A percentile compares a stretch with the other conserved stretches of the same genome.
Evolutionary conservation across 2,329 filamentous ascomycete genomes (phyloP).

Genomic region (Gaeumannomyces sp.): DNA sequence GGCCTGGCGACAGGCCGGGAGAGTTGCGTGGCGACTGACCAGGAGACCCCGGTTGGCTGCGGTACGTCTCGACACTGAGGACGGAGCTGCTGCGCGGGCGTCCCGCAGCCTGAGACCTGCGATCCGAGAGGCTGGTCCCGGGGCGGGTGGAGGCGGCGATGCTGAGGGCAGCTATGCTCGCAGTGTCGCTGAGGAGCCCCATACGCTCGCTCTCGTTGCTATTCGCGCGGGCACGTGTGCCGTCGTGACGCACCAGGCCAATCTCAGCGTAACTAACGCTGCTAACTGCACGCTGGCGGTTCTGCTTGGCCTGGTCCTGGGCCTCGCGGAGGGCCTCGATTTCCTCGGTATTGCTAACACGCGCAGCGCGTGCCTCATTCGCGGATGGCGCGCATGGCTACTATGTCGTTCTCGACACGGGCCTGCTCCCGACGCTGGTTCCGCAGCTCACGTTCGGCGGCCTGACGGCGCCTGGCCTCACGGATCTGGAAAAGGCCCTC

Average conservation of each 20-base stretch:
- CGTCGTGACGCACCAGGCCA: conserved; percentile 71
- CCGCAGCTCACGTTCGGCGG: conserved; percentile 72
- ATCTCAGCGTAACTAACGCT: conserved; percentile 72
- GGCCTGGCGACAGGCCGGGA: conserved; percentile 15
- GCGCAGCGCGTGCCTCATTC: conserved; percentile 44
- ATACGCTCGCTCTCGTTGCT: conserved; percentile 67
- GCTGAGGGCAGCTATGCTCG: conserved; percentile 44
- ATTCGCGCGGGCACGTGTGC: conserved; percentile 66
- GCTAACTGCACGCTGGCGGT: conserved; percentile 62
- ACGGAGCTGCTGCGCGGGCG: conserved; percentile 44
- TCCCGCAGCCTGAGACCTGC: conserved; percentile 35
- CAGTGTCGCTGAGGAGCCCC: conserved; percentile 66
- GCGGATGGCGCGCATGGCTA: conserved; percentile 61
- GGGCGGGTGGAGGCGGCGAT: conserved; percentile 26
- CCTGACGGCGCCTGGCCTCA: conserved; percentile 65
- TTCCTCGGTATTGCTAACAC: conserved; percentile 41
- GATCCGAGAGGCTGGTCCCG: conserved; percentile 19
- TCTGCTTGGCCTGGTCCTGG: conserved; percentile 50
- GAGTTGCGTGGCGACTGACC: background rate
- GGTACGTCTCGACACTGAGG: conserved; percentile 40
- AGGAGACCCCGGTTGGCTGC: conserved; percentile 17
- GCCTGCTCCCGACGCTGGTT: conserved; percentile 65
- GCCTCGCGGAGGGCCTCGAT: conserved; percentile 54
- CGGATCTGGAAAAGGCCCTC: conserved; percentile 87
- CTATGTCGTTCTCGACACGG: conserved; percentile 61